Evolutionary conservation across 2,329 filamentous ascomycete species (phyloP).

Genomic region (Ophiostoma pallidulum): DNA sequence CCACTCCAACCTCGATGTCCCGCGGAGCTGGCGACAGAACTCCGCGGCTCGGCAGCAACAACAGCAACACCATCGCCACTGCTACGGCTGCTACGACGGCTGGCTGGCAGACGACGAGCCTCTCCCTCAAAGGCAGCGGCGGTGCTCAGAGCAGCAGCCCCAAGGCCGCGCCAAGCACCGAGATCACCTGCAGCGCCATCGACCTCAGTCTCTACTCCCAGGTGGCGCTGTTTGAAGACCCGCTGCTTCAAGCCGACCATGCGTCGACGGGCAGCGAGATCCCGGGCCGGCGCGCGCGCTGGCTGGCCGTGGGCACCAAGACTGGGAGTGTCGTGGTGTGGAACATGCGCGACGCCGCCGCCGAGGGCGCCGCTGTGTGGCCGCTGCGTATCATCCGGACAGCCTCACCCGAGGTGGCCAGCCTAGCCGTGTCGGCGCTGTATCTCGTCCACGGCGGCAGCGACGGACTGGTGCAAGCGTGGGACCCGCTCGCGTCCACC

Average conservation of each 20-base stretch:
- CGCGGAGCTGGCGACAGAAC: slow-evolving; percentile 1
- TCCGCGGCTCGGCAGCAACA: too few species aligned
- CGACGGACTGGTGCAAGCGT: slow-evolving; percentile 89
- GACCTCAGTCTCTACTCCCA: slow-evolving; percentile 67
- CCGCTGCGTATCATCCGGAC: slow-evolving; percentile 80
- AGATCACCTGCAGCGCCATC: slow-evolving; percentile 60
- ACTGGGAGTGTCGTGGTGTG: slow-evolving; percentile 70
- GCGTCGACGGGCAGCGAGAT: slow-evolving; percentile 48
- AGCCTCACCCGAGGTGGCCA: slow-evolving; percentile 79
- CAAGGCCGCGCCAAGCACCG: slow-evolving; percentile 25
- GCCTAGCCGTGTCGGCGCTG: slow-evolving; percentile 70
- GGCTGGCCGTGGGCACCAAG: slow-evolving; percentile 73
- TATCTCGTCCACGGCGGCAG: slow-evolving; percentile 90
- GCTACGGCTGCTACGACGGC: slow-evolving; percentile 32
- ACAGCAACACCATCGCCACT: too few species aligned
- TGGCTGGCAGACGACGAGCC: slow-evolving; percentile 57
- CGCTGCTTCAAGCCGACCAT: slow-evolving; percentile 36
- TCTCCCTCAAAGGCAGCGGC: slow-evolving; percentile 47
- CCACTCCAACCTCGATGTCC: not conserved
- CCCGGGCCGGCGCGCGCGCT: slow-evolving; percentile 73
- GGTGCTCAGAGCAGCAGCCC: slow-evolving; percentile 9
- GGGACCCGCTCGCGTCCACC: slow-evolving; percentile 86
- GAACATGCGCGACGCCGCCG: slow-evolving; percentile 62
- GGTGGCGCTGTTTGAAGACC: slow-evolving; percentile 68
- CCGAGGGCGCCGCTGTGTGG: slow-evolving; percentile 37